Base-by-base conservation (phyloP, 441 rosid species). In the Arabidopsis hybrid region DNA sequence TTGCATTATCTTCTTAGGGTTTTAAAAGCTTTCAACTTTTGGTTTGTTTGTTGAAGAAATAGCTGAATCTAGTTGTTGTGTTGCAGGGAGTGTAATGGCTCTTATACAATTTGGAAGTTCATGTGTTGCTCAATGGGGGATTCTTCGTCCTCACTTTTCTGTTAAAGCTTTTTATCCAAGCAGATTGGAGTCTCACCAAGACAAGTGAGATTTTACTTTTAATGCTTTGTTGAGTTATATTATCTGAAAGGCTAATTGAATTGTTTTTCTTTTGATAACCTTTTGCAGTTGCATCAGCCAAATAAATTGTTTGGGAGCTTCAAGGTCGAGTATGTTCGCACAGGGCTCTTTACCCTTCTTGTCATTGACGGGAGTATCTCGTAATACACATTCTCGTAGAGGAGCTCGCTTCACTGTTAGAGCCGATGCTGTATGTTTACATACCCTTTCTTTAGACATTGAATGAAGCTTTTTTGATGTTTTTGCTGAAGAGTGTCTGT, bases 121-220 rank as follows among this genome's bases (percentile, higher is more conserved):
- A 52, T 84, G 85, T 65, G 87, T 89, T 78, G 86, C 95, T 74
- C 98, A 91, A 71, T 92, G 92, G 95, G 93, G 96, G 67, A 71
- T 80, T 80, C 89, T 74, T 72, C 96, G 76, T 43, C 77, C 98
- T 76, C 90, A 82, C 66, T 75, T 83, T 45, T 51, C 74, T 10
- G 63, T 85, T 11, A 84, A 81, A 67, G 83, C 94, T 74, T 81
- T 52, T 67, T 59, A 82, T 32, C 76, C 88, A 17, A 84, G 51
- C 53, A 81, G 83, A 83, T 62, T 60, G 14, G 70, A 83, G 31
- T 58, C 86, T 14, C 77, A 78, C 16, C 88, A 77, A 18, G 79
- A 78, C 36, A 63, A 86, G 98, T 91, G 69, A 59, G 84, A 13
- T 11, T 75, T 59, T 72, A 14, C 77, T 26, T 47, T 46, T 13